Conservation (phyloP, 148 eudicot species). For the Heliamphora exappendiculata region DNA sequence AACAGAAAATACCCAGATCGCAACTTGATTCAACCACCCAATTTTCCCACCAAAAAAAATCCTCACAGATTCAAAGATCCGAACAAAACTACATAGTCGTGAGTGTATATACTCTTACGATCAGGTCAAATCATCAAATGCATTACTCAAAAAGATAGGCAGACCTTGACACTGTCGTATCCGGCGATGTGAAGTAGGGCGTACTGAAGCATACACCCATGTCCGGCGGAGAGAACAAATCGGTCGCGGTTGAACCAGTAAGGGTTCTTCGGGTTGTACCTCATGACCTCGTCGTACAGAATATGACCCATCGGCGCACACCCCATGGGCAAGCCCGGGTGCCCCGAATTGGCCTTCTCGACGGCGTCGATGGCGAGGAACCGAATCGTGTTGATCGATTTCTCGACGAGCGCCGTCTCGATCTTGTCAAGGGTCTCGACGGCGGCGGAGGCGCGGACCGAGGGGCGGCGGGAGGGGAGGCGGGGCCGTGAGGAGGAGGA, state of each 20-base stretch:
- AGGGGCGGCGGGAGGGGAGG: constrained; percentile 12
- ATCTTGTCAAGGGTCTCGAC: constrained; percentile 41
- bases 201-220: constrained; percentile 95
- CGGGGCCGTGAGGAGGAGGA: constrained; percentile 18
- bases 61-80: neutral
- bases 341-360: constrained; percentile 98
- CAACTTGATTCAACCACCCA: neutral
- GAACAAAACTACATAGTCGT: neutral
- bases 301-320: constrained; percentile 97
- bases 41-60: neutral
- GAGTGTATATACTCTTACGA: neutral
- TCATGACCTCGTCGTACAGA: constrained; percentile 84
- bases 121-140: neutral
- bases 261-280: constrained; percentile 86
- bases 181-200: constrained; percentile 96
- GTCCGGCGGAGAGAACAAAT: constrained; percentile 90
- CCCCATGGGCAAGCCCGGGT: constrained; percentile 97
- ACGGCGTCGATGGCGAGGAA: constrained; percentile 90
- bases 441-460: constrained; percentile 38
- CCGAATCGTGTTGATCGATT: constrained; percentile 71
- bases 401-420: constrained; percentile 38
- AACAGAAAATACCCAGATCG: constrained; percentile 3
- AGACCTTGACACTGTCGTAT: constrained; percentile 74
- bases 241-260: constrained; percentile 92
- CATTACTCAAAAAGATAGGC: neutral